Conservation (phyloP, 164 flowering plant species). For the Magnolia changhungtana region DNA sequence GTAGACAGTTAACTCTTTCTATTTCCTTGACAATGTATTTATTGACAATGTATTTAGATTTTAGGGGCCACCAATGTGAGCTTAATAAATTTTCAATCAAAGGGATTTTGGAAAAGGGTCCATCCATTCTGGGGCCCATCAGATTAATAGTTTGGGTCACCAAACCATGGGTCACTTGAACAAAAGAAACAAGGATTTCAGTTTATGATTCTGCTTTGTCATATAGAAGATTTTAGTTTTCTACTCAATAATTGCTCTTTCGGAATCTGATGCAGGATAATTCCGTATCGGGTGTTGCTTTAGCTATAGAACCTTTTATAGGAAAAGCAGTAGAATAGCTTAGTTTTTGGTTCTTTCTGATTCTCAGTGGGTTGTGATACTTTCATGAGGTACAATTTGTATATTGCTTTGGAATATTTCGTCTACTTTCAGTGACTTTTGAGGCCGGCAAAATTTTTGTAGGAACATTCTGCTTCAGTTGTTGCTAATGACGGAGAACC, state of each 20-base stretch:
- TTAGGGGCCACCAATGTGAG: too few relatives aligned
- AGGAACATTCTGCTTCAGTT: background rate
- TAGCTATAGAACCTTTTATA: background rate
- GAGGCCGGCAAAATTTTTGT: background rate
- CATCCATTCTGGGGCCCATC: too few relatives aligned
- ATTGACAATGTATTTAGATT: too few relatives aligned
- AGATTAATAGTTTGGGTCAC: too few relatives aligned
- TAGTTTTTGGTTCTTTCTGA: background rate
- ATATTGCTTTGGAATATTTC: background rate
- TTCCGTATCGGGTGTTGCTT: background rate
- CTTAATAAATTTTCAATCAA: too few relatives aligned
- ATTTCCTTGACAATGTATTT: too few relatives aligned
- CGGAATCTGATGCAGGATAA: slow-evolving; percentile 2
- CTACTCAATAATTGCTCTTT: background rate
- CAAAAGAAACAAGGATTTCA: background rate
- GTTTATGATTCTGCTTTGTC: too few relatives aligned
- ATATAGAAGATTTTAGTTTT: background rate
- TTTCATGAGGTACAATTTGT: background rate
- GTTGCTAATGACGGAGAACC: background rate
- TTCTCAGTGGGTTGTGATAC: background rate
- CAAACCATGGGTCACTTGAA: too few relatives aligned
- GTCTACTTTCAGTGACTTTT: background rate
- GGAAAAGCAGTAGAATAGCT: background rate
- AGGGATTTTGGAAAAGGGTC: too few relatives aligned
- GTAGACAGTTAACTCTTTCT: too few relatives aligned